These are phyloP conservation scores for Monosporascus sp. DNA, from an alignment of 2,329 filamentous ascomycete genomes.

Conservation along the genomic window DNA sequence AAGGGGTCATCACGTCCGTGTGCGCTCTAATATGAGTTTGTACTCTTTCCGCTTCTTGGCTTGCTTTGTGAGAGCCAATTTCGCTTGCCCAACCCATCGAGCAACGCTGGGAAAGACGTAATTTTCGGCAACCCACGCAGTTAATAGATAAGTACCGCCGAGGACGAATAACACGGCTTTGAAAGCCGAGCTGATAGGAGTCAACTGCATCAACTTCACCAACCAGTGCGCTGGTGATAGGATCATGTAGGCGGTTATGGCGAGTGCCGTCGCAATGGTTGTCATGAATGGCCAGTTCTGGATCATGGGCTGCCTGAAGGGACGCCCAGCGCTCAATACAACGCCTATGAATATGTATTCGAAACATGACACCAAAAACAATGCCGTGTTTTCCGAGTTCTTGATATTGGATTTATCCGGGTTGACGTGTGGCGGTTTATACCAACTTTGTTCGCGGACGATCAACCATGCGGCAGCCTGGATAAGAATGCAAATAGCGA, in stretches of 20 bases:
- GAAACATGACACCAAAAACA: conserved; percentile 88
- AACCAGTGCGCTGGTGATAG: conserved; percentile 67
- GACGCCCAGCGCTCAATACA: conserved; percentile 83
- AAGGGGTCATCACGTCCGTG: conserved; percentile 33
- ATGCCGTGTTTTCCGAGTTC: conserved; percentile 88
- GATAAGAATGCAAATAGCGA: conserved; percentile 70
- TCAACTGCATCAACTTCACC: conserved; percentile 76
- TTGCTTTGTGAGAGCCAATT: conserved; percentile 50
- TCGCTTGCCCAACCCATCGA: conserved; percentile 57
- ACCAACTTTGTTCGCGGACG: conserved; percentile 80
- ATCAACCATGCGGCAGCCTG: conserved; percentile 69
- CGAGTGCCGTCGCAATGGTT: conserved; percentile 64
- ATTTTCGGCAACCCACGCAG: conserved; percentile 68
- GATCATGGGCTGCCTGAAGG: conserved; percentile 75
- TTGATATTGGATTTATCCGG: conserved; percentile 76
- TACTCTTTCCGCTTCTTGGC: conserved; percentile 82
- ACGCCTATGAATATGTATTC: conserved; percentile 91
- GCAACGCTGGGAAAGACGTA: conserved; percentile 65
- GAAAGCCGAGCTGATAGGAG: conserved; percentile 66
- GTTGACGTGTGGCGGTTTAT: conserved; percentile 71
- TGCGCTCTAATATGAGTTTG: conserved; percentile 70
- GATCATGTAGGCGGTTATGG: conserved; percentile 74
- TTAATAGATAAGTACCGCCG: conserved; percentile 60
- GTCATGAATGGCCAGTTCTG: conserved; percentile 82
- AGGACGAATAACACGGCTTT: conserved; percentile 66